Percentiles rank a stretch among this genome's conserved stretches.
Conservation (phyloP, 2,329 filamentous ascomycete genomes). For the Bipolaris cookei region DNA sequence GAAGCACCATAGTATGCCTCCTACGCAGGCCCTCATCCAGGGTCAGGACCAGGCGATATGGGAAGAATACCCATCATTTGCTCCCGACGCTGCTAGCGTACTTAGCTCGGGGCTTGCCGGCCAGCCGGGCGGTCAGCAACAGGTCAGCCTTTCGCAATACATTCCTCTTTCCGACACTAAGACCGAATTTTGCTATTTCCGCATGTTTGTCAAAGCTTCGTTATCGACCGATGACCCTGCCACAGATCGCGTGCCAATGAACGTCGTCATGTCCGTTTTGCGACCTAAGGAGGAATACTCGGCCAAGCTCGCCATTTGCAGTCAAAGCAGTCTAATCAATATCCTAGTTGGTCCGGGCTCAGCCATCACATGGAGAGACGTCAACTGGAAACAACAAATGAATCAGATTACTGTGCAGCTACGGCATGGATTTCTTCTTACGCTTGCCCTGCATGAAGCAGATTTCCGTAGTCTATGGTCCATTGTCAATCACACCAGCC, state of each 20-base stretch:
- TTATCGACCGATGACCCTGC: conserved; percentile 73
- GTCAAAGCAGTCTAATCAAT: conserved; percentile 79
- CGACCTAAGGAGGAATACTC: conserved; percentile 72
- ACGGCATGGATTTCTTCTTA: conserved; percentile 76
- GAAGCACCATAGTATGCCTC: conserved; percentile 77
- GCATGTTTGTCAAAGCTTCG: conserved; percentile 75
- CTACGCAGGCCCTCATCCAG: conserved; percentile 69
- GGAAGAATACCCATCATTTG: conserved; percentile 76
- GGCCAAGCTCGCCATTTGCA: conserved; percentile 75
- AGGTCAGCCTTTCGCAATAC: conserved; percentile 64
- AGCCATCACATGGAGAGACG: conserved; percentile 76
- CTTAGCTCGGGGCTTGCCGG: conserved; percentile 54
- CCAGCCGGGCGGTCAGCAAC: conserved; percentile 54
- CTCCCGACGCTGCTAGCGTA: conserved; percentile 72
- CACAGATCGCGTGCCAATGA: conserved; percentile 70
- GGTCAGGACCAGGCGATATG: conserved; percentile 82
- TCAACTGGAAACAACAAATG: conserved; percentile 76
- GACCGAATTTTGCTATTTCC: conserved; percentile 78
- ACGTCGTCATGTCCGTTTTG: conserved; percentile 77
- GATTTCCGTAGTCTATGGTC: conserved; percentile 81
- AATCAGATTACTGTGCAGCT: conserved; percentile 71
- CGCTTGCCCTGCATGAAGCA: conserved; percentile 72
- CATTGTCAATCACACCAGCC: conserved; percentile 83
- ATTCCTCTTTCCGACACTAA: conserved; percentile 79
- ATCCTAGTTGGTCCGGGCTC: conserved; percentile 73